Percentiles rank a stretch among this genome's conserved stretches.
phyloP scores from a whole-genome alignment of 2,329 filamentous ascomycete species.

The Trichoderma guizhouense region DNA sequence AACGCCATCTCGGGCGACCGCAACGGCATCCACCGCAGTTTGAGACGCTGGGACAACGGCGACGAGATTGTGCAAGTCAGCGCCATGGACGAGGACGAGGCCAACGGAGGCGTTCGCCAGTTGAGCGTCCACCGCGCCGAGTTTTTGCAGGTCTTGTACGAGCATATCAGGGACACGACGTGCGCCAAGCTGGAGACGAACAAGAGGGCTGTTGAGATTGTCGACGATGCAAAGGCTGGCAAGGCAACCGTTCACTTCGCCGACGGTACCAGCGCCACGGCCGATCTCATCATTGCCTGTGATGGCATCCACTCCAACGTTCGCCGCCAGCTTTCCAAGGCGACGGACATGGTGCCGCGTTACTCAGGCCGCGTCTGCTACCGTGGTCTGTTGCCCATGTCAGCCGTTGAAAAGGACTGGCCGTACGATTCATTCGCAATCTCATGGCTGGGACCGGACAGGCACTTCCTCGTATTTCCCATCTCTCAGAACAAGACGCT shows the following conservation, averaged over 20 bases:
- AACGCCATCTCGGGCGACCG: constrained; percentile 14
- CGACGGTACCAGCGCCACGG: neutral
- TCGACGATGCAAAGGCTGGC: neutral
- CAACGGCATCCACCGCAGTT: constrained; percentile 10
- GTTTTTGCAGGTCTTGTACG: neutral
- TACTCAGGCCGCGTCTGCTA: constrained; percentile 12
- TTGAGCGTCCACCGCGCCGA: constrained; percentile 11
- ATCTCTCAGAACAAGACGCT: constrained; percentile 10
- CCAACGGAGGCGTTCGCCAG: constrained; percentile 4
- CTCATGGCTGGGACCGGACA: neutral
- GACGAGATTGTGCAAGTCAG: constrained; percentile 6
- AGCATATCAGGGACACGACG: neutral
- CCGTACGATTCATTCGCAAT: constrained; percentile 1
- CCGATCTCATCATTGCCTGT: constrained; percentile 4
- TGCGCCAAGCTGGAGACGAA: constrained; percentile 3
- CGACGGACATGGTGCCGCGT: neutral
- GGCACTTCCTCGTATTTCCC: constrained; percentile 13
- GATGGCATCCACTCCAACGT: constrained; percentile 12
- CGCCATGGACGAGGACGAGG: constrained; percentile 8
- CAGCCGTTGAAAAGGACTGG: neutral
- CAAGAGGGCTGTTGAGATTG: constrained; percentile 4
- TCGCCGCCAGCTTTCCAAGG: neutral
- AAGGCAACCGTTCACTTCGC: neutral
- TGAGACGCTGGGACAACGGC: constrained; percentile 10
- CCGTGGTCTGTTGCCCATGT: neutral